Evolutionary conservation across 2,329 filamentous ascomycete genomes (phyloP).

Genomic region (Xylaria sp.): DNA sequence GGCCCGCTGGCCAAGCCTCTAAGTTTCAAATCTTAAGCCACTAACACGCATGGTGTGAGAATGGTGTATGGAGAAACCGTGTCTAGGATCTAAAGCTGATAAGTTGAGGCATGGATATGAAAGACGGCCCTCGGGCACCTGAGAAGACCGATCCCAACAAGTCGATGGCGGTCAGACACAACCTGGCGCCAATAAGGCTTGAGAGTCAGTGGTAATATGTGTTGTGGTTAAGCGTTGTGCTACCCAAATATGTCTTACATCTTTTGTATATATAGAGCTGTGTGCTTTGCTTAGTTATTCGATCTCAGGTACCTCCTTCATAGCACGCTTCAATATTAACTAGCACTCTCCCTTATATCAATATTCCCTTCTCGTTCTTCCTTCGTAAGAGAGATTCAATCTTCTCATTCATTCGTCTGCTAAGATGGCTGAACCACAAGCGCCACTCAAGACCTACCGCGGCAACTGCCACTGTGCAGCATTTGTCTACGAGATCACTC

Average conservation of each 20-base stretch:
- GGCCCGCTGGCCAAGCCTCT: conserved; percentile 7
- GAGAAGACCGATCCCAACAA: conserved; percentile 34
- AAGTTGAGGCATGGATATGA: conserved; percentile 8
- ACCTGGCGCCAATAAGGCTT: neutral
- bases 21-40: neutral
- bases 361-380: neutral
- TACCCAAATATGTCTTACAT: neutral
- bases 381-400: neutral
- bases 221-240: neutral
- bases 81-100: conserved; percentile 11
- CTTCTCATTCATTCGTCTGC: neutral
- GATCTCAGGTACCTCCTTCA: neutral
- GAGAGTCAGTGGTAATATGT: neutral
- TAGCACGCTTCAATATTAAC: neutral
- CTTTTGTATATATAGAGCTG: conserved; percentile 19
- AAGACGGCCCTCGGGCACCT: conserved; percentile 28
- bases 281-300: neutral
- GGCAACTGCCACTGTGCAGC: conserved; percentile 68
- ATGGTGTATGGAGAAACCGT: neutral
- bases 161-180: conserved; percentile 26
- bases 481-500: conserved; percentile 61
- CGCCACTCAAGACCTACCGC: conserved; percentile 56
- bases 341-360: neutral
- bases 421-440: conserved; percentile 41
- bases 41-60: neutral